A percentile compares a stretch with the other conserved stretches of the same genome.
These are phyloP conservation scores for Linum trigynum DNA, from an alignment of 345 rosid species.

Conservation along the genomic window DNA sequence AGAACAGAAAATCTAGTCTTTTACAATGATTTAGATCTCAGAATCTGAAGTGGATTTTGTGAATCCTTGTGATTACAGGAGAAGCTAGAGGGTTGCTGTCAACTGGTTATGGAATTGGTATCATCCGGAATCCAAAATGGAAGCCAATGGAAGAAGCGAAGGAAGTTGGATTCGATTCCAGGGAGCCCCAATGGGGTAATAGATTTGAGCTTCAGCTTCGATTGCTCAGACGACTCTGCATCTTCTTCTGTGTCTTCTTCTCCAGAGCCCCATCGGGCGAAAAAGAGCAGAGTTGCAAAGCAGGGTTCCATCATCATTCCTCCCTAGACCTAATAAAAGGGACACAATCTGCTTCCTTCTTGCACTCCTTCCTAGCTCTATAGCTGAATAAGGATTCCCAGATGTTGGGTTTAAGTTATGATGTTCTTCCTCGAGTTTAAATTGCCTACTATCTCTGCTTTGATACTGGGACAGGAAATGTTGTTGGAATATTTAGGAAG, in stretches of 20 bases:
- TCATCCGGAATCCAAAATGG: slow-evolving; percentile 2
- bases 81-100: slow-evolving; percentile 39
- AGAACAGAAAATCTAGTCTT: too few species aligned
- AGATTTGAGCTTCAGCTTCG: slow-evolving; percentile 48
- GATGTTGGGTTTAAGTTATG: background rate
- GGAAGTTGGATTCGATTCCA: slow-evolving; percentile 39
- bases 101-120: slow-evolving; percentile 36
- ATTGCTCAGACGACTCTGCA: slow-evolving; percentile 44
- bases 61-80: slow-evolving; percentile 34
- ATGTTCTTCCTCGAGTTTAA: slow-evolving; percentile 27
- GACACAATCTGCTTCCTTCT: background rate
- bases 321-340: slow-evolving; percentile 1
- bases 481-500: background rate
- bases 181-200: slow-evolving; percentile 64
- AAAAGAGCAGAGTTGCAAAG: slow-evolving; percentile 32
- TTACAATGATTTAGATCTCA: background rate
- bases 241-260: slow-evolving; percentile 45
- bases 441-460: slow-evolving; percentile 55
- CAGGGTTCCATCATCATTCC: slow-evolving; percentile 10
- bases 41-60: slow-evolving; percentile 2
- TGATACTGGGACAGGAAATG: slow-evolving; percentile 1
- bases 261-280: slow-evolving; percentile 36
- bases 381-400: slow-evolving; percentile 14
- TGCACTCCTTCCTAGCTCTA: slow-evolving; percentile 25
- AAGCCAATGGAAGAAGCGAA: slow-evolving; percentile 38